These are phyloP conservation scores for Ustilago loliicola DNA, from an alignment of 1,284 basidiomycete species.

Conservation along the genomic window DNA sequence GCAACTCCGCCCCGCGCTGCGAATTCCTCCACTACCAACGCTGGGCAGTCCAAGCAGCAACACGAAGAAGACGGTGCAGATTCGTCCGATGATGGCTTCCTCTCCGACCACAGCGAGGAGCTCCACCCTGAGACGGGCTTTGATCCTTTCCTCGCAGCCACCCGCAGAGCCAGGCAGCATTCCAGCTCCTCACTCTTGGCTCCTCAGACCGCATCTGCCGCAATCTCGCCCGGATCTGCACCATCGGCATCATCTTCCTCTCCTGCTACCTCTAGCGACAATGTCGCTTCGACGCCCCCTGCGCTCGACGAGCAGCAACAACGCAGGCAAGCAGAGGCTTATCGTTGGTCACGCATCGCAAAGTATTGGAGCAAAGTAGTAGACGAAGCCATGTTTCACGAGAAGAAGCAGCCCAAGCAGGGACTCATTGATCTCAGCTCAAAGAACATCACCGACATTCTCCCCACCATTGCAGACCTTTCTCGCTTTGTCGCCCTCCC, in stretches of 20 bases:
- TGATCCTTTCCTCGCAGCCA: constrained; percentile 49
- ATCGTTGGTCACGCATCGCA: constrained; percentile 40
- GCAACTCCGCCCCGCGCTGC: constrained; percentile 14
- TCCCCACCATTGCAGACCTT: constrained; percentile 47
- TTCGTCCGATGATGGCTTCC: constrained; percentile 47
- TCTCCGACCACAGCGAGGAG: constrained; percentile 49
- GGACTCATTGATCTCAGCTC: constrained; percentile 42
- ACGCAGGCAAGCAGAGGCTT: constrained; percentile 18
- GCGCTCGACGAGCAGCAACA: constrained; percentile 3
- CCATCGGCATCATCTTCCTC: constrained; percentile 23
- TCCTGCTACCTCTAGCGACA: constrained; percentile 32
- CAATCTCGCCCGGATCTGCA: constrained; percentile 6
- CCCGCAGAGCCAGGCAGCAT: constrained; percentile 32
- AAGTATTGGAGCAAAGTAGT: constrained; percentile 50
- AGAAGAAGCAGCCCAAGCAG: constrained; percentile 33
- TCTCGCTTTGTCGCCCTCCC: constrained; percentile 50
- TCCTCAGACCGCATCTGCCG: constrained; percentile 4
- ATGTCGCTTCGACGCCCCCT: not conserved
- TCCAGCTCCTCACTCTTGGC: constrained; percentile 23
- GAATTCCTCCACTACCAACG: not conserved
- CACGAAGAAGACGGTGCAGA: constrained; percentile 21
- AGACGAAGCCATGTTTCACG: constrained; percentile 36
- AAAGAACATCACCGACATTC: constrained; percentile 43
- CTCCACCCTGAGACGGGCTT: constrained; percentile 51
- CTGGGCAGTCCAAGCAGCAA: not conserved